Base-by-base conservation (phyloP, 768 basidiomycete species). In the Phlebiopsis gigantea region DNA sequence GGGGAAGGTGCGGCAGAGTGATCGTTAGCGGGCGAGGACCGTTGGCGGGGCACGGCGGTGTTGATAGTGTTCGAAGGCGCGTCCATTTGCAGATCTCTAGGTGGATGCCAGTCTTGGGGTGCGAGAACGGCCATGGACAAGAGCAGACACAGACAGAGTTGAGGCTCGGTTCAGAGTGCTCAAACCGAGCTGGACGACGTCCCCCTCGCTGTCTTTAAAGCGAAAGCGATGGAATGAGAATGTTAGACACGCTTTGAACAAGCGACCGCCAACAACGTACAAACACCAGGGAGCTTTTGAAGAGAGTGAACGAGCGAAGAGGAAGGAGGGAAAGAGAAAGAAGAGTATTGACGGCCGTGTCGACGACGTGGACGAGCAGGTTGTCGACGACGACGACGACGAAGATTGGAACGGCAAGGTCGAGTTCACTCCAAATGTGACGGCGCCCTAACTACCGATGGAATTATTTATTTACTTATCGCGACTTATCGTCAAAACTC, bases 41-140 rank as follows among this genome's bases (percentile, higher is more conserved):
- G 83, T 68, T 84, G 83, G 59, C 81, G 80, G 53, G 80, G 72
- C 56, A 73, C 64, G 45, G 70, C 49, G 28, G 66, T 24, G 57
- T 71, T 76, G 58, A 76, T 59, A 61, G 73, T 21, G 59, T 72
- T 74, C 58, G 64, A 64, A 63, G 78, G 73, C 44, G 76, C 66
- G 74, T 86, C 84, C 85, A 87, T 87, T 63, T 77, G 68, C 63
- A 73, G 72, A 73, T 87, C 82, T 79, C 79, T 79, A 67, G 79
- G 77, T 63, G 77, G 79, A 63, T 80, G 80, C 87, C 87, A 88
- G 77, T 89, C 87, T 75, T 81, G 78, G 69, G 84, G 78, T 62
- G 82, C 85, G 75, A 89, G 83, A 77, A 88, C 80, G 73, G 88
- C 88, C 88, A 90, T 89, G 78, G 70, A 72, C 71, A 69, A 60